These are phyloP conservation scores for Jaminaea rosea DNA, from an alignment of 1,284 basidiomycete species.

Conservation along the genomic window DNA sequence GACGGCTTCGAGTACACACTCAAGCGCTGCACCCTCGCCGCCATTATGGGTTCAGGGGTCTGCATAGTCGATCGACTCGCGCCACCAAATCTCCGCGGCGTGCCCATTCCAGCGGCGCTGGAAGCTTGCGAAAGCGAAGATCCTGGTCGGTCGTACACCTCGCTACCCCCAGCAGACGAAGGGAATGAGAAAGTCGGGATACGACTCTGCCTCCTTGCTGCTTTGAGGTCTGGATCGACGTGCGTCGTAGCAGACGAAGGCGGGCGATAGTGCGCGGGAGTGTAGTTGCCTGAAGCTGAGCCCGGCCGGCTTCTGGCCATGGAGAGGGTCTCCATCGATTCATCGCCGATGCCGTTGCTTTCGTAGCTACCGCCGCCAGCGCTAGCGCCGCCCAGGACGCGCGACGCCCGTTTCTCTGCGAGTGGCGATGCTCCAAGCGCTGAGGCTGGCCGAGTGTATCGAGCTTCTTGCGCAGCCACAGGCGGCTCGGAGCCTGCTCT, in stretches of 20 bases:
- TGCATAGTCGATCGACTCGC: slow-evolving; percentile 32
- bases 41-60: slow-evolving; percentile 37
- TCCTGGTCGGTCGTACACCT: slow-evolving; percentile 12
- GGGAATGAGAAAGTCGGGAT: not conserved
- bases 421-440: slow-evolving; percentile 14
- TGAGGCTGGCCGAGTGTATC: slow-evolving; percentile 11
- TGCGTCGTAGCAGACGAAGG: slow-evolving; percentile 10
- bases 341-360: not conserved
- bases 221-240: not conserved
- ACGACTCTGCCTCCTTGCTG: not conserved
- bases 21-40: slow-evolving; percentile 29
- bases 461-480: no score
- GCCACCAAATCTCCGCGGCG: slow-evolving; percentile 17
- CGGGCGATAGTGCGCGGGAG: slow-evolving; percentile 22
- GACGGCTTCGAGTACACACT: slow-evolving; percentile 30
- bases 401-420: no score
- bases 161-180: not conserved
- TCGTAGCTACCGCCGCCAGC: not conserved
- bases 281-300: not conserved
- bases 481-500: no score
- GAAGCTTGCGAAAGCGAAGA: slow-evolving; percentile 29
- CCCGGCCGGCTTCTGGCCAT: not conserved
- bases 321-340: not conserved
- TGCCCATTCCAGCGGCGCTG: not conserved
- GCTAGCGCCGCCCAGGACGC: no score